Base-by-base conservation (phyloP, 2,329 filamentous ascomycete species). In the Paracoccidioides lutzii region DNA sequence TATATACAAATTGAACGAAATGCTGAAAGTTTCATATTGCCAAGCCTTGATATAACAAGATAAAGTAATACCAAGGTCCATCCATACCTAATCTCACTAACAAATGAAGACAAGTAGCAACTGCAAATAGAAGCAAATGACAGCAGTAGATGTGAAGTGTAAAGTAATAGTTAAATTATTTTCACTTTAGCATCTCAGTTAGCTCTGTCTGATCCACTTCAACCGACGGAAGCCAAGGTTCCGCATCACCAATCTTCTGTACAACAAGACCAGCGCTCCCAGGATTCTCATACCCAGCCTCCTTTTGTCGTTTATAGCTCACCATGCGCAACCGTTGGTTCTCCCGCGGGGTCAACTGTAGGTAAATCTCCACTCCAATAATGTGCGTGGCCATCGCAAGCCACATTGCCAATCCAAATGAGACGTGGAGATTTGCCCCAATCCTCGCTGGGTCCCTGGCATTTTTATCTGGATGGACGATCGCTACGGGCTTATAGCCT, bases 231-330 rank as follows among this genome's bases (percentile, higher is more conserved):
- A 44, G 22, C 58, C 60, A 60, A 38, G 57, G 49, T 5, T 62
- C 58, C 2, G 69, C 62, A 55, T 76, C 72, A 2, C 72, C 73
- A 32, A 71, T 62, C 3, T 67, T 65, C 60, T 77, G 74, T 3
- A 63, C 69, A 1, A 74, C 76, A 43, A 76, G 61, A 0, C 77
- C 78, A 2, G 73, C 71, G 28, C 71, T 71, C 0, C 76, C 78
- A 0, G 80, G 75, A n/a, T 73, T 69, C 45, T 64, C 71, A 66
- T 77, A 73, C 0, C 80, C 80, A 4, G 76, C 74, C 58, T 78
- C 78, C 5, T 81, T 59, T 60, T 84, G 80, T 45, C 75, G 70
- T 62, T 80, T 74, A 60, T 80, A 81, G 5, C 76, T 79, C 1
- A 83, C 71, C n/a, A 73, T 70, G 9, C 80, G 72, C 49, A 84